A percentile compares a stretch with the other conserved stretches of the same genome.
phyloP scores from a whole-genome alignment of 2,329 filamentous ascomycete genomes.

The Cadophora luteo-olivacea region DNA sequence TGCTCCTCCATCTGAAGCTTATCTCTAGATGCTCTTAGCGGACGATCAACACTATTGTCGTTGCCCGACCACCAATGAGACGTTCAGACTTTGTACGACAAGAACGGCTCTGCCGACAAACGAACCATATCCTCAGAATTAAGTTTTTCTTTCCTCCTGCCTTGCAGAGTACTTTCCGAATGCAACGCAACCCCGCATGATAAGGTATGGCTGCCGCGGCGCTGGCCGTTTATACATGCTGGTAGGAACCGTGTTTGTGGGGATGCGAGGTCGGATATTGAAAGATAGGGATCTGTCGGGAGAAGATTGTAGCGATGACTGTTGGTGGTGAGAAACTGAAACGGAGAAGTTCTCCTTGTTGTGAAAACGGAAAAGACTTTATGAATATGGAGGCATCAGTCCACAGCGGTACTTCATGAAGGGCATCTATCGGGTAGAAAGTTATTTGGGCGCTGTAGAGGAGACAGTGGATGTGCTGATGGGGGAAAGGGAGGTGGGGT shows the following conservation, averaged over 20 bases:
- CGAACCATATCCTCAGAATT: constrained; percentile 1
- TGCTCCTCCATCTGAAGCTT: constrained; percentile 17
- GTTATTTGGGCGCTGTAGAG: background rate
- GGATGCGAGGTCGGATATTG: constrained; percentile 16
- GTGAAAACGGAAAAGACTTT: background rate
- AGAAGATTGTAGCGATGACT: constrained; percentile 4
- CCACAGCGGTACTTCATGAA: too few species aligned
- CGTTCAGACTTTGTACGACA: background rate
- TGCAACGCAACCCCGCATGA: constrained; percentile 13
- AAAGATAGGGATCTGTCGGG: constrained; percentile 13
- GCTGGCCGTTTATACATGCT: constrained; percentile 5
- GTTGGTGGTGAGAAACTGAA: constrained; percentile 2
- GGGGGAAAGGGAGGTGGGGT: background rate
- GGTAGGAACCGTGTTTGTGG: constrained; percentile 11
- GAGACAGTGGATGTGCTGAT: background rate
- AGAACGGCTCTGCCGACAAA: constrained; percentile 11
- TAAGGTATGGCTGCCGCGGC: constrained; percentile 19
- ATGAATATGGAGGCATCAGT: background rate
- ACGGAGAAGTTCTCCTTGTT: constrained; percentile 2
- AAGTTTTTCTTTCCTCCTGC: background rate
- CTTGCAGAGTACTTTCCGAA: background rate
- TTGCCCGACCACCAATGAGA: constrained; percentile 16
- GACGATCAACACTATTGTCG: constrained; percentile 12
- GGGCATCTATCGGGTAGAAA: background rate
- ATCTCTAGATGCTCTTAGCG: constrained; percentile 5